These are phyloP conservation scores for Plectosphaerella sp. DNA, from an alignment of 2,329 filamentous ascomycete genomes.

Conservation along the genomic window DNA sequence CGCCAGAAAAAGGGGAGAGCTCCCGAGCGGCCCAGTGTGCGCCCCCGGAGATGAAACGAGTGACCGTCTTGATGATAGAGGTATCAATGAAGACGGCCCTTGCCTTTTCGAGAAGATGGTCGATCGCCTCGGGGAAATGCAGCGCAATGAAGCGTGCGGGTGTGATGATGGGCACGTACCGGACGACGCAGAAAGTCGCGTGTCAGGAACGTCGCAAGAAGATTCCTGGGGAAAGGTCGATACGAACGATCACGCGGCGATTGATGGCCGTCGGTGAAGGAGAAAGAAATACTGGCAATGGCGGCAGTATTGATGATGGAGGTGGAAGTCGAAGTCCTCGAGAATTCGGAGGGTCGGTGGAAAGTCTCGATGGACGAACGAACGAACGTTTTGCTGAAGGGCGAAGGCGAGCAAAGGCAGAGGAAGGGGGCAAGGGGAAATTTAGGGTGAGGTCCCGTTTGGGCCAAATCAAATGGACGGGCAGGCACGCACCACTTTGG, in stretches of 20 bases:
- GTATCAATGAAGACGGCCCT: no score
- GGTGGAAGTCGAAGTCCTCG: conserved; percentile 2
- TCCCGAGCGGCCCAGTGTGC: background rate
- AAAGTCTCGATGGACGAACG: conserved; percentile 6
- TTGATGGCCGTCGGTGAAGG: conserved; percentile 4
- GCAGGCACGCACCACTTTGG: background rate
- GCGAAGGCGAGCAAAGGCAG: background rate
- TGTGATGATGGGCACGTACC: background rate
- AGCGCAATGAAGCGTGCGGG: conserved; percentile 4
- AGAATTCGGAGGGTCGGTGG: conserved; percentile 2
- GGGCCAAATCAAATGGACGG: background rate
- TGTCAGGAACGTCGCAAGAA: conserved; percentile 26
- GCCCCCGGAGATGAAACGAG: no score
- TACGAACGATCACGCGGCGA: conserved; percentile 13
- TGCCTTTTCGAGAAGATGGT: no score
- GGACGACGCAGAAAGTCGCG: conserved; percentile 22
- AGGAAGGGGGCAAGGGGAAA: conserved; percentile 11
- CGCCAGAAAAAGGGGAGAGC: conserved; percentile 3
- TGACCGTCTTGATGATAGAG: no score
- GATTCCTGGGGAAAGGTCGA: conserved; percentile 9
- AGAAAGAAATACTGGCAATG: conserved; percentile 2
- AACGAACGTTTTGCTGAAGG: conserved; percentile 1
- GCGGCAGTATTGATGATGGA: conserved; percentile 12
- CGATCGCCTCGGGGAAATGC: no score
- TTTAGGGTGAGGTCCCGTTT: conserved; percentile 8